Base-by-base conservation (phyloP, 2,329 filamentous ascomycete species). In the Aspergillus aculeatus region DNA sequence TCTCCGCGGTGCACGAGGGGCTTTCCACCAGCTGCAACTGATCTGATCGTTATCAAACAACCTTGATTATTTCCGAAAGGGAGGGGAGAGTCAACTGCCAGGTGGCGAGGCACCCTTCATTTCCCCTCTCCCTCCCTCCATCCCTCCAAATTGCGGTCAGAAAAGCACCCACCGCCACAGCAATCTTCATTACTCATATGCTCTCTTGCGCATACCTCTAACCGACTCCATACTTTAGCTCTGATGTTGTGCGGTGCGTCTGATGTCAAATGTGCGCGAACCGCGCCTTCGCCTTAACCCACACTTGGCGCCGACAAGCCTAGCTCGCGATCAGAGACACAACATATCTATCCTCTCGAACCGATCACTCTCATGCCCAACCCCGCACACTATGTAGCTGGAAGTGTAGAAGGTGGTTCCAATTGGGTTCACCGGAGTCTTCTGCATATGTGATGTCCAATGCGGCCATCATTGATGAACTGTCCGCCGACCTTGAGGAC, bases 71-170 rank as follows among this genome's bases (percentile, higher is more conserved):
- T 50, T 50, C 50, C 51, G 31, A 57, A 52, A 23, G 55, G 49
- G 49, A 60, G 56, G 55, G 51, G 41, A 47, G 21, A 48, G 24
- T 62, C 41, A 50, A 62, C 44, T 57, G 56, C 54, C 60, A 62
- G 59, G 66, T 68, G 64, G 63, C 64, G 54, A 62, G 24, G 49
- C 24, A 38, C 56, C 7, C 26, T 29, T 29, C 26, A 23, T 23
- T 29, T 29, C 26, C 32, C 32, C 32, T 35, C 32, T 35, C 32
- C 14, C 32, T 35, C 32, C 32, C 32, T 16, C 26, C 26, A 29
- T 35, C 11, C 32, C 14, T 60, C 59, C 54, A 54, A 69, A 55
- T 69, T 69, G 66, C 68, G 68, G 68, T 70, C 68, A 70, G 62
- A 54, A 53, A 41, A 58, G 58, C 26, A 38, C 56, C 63, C 62